A percentile compares a stretch with the other conserved stretches of the same genome.
phyloP scores from a whole-genome alignment of 2,329 filamentous ascomycete species.

The Ophiostoma pallidulum region DNA sequence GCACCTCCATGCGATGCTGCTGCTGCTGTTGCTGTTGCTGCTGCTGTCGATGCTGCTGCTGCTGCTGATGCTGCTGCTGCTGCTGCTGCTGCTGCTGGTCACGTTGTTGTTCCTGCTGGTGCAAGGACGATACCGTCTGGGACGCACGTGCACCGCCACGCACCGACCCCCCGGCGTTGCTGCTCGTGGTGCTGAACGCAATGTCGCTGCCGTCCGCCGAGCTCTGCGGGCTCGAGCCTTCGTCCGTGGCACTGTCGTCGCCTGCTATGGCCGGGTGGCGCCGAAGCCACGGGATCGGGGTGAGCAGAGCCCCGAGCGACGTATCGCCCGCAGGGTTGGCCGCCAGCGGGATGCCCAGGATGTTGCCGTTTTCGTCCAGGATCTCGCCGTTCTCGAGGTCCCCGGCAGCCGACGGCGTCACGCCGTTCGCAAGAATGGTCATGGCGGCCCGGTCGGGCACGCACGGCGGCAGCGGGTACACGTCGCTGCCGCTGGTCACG shows the following conservation, averaged over 20 bases:
- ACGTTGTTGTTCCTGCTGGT: not conserved
- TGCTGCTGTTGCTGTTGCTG: slow-evolving; percentile 15
- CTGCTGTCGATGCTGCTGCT: slow-evolving; percentile 18
- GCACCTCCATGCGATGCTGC: slow-evolving; percentile 39
- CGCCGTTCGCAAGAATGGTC: slow-evolving; percentile 50
- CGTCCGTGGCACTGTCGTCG: slow-evolving; percentile 9
- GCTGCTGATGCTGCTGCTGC: slow-evolving; percentile 20
- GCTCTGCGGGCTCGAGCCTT: slow-evolving; percentile 15
- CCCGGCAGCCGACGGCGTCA: slow-evolving; percentile 21
- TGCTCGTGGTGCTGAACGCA: slow-evolving; percentile 7
- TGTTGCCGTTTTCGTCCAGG: slow-evolving; percentile 1
- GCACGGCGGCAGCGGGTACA: slow-evolving; percentile 72
- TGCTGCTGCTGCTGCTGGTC: slow-evolving; percentile 5
- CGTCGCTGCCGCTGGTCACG: slow-evolving; percentile 71
- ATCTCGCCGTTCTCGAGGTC: slow-evolving; percentile 17
- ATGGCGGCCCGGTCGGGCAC: slow-evolving; percentile 49
- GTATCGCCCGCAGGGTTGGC: slow-evolving; percentile 69
- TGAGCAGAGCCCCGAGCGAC: slow-evolving; percentile 77
- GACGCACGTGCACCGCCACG: not conserved
- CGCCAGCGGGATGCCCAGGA: slow-evolving; percentile 26
- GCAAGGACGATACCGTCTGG: not conserved
- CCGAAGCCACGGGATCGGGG: slow-evolving; percentile 82
- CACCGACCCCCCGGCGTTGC: slow-evolving; percentile 16
- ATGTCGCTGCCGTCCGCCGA: slow-evolving; percentile 12
- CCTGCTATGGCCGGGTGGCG: slow-evolving; percentile 25